Base-by-base conservation (phyloP, 371 early-diverging fungal species). In the Circinella minor region DNA sequence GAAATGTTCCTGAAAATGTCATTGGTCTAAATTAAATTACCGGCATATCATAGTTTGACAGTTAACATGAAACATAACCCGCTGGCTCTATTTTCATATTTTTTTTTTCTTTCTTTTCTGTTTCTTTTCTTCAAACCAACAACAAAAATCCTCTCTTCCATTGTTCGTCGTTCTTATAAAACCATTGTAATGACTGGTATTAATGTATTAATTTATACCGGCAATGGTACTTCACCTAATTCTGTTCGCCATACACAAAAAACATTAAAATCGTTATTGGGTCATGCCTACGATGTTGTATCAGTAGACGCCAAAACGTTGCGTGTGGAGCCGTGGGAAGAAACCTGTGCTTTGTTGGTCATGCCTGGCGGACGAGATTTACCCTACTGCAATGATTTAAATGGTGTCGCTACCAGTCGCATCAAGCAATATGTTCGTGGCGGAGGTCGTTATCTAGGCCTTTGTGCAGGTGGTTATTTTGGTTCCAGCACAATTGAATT, bases 401-500 rank as follows among this genome's bases (percentile, higher is more conserved):
- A 85, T 49, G 92, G 91, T 2, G 69, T 70, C 27, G 78, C 84
- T 57, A 89, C 92, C 64, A 61, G 61, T 8, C 86, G 88, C 36
- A 94, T 98, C 66, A 69, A 73, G 15, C 66, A 78, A 14, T 99
- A 89, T 82, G 95, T 98, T 4, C 48, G 75, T 1, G 66, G 74
- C 17, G 98, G 98, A 10, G 99, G 99, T 4, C 82, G 86, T 14
- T 97, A 95, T 74, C 78, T 96, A 46, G 99, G 99, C 0, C 83
- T 99, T 15, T 97, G 98, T 73, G 97, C 96, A 0, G 99, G 98
- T 14, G 97, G 91, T 0, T 96, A 97, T 74, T 96, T 93, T 79
- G 96, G 86, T 3, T 83, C 88, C 18, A 73, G 70, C 1, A 67
- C 76, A 14, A 88, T 94, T 43, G 91, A 90, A 68, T 98, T 98